Evolutionary conservation across 2,329 filamentous ascomycete species (phyloP), one percentile per base, ranked within the genome.

Genomic region (Cytospora piceicola): DNA sequence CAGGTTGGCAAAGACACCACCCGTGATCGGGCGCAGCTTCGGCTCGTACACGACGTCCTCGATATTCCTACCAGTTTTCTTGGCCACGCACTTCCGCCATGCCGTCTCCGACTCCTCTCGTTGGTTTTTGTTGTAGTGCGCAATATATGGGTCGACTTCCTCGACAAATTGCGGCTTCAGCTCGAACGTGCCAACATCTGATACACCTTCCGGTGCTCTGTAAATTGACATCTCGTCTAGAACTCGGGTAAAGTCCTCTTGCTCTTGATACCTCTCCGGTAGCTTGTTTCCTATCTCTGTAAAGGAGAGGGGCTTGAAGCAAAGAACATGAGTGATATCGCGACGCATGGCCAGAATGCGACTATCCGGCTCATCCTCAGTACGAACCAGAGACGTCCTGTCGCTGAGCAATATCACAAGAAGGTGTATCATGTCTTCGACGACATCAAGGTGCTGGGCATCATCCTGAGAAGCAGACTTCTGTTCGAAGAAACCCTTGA

Each of bases 111-210:
- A 93, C 76, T 99, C 95, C 74, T 99, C 95, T 59, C 95, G 88
- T 76, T 98, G 94, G 73, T 99, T 99, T 75, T 97, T 96, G 73
- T 89, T 96, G 77, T 97, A 99, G 74, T 98, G 93, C 8, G 94
- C 91, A 73, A 94, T 95, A 75, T 97, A 99, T 0, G 96, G 95
- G 75, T 99, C 96, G 59, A 99, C 88, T 56, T 96, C 86, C 71
- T 94, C 91, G 49, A 97, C 85, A 72, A 90, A 95, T 67, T 96
- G 87, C 5, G 91, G 88, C 74, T 94, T 95, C 60, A 99, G 81
- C 76, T 97, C 93, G 73, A 99, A 99, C 0, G 92, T 96, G 65
- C 96, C 95, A 20, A 94, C 91, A 75, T 99, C 95, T 5, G 91
- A 92, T 36, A 98, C 79, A 6, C 94, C 95, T 77, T 99, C 95